These are phyloP conservation scores for Zalerion maritima DNA, from an alignment of 495 filamentous ascomycete genomes.

Conservation along the genomic window DNA sequence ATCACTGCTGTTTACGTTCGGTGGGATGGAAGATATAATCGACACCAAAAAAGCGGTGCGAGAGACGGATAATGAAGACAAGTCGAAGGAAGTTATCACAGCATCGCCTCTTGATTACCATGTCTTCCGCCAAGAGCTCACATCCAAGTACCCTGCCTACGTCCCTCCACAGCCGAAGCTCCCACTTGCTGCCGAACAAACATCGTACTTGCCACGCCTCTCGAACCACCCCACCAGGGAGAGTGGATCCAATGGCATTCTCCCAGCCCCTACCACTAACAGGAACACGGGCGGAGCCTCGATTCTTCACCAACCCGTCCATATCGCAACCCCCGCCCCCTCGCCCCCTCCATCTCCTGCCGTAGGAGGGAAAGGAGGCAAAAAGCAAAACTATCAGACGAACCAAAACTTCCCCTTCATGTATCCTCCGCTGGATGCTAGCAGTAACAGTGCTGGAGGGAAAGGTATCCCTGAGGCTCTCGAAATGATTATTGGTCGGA, in stretches of 20 bases:
- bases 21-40: constrained; percentile 55
- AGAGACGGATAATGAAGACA: constrained; percentile 31
- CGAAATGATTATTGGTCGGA: constrained; percentile 58
- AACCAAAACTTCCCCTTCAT: constrained; percentile 98
- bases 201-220: constrained; percentile 75
- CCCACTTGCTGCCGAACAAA: constrained; percentile 77
- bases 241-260: constrained; percentile 31
- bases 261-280: constrained; percentile 27
- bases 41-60: constrained; percentile 52
- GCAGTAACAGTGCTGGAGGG: constrained; percentile 71
- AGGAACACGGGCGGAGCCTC: constrained; percentile 49
- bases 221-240: constrained; percentile 50
- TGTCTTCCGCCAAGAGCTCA: constrained; percentile 89
- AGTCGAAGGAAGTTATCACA: constrained; percentile 50
- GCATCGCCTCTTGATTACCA: constrained; percentile 95
- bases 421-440: constrained; percentile 78
- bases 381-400: constrained; percentile 98
- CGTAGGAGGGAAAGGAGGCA: constrained; percentile 80
- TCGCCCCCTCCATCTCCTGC: constrained; percentile 90
- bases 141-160: constrained; percentile 96
- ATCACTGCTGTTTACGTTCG: constrained; percentile 69
- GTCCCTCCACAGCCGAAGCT: constrained; percentile 72
- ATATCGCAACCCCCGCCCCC: constrained; percentile 95
- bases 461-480: constrained; percentile 67
- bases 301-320: constrained; percentile 88